These are phyloP conservation scores for Papiliotrema laurentii DNA, from an alignment of 1,284 basidiomycete genomes.

Conservation along the genomic window DNA sequence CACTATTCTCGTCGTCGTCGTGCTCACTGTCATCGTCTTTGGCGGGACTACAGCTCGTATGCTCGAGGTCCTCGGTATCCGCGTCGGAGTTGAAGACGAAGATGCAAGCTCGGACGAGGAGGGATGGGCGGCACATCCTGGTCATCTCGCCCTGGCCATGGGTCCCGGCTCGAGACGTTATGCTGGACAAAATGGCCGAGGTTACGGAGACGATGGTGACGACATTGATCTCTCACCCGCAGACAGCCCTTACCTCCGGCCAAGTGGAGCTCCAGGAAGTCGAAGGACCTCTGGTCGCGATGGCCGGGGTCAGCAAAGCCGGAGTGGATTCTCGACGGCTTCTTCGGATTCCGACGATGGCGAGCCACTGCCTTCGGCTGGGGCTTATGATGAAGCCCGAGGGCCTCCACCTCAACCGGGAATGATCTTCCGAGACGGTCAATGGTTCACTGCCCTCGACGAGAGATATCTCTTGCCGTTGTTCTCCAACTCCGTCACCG, in stretches of 20 bases:
- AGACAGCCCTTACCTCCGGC: slow-evolving; percentile 18
- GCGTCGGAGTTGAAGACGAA: slow-evolving; percentile 92
- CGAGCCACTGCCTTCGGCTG: slow-evolving; percentile 62
- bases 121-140: slow-evolving; percentile 34
- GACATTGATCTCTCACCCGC: slow-evolving; percentile 27
- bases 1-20: slow-evolving; percentile 92
- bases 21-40: slow-evolving; percentile 90
- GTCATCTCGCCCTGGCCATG: slow-evolving; percentile 37
- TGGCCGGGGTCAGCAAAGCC: slow-evolving; percentile 11
- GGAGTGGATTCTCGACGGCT: slow-evolving; percentile 41
- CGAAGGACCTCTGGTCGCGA: slow-evolving; percentile 9
- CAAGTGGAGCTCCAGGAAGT: background rate
- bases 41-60: slow-evolving; percentile 95
- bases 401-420: slow-evolving; percentile 21
- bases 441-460: slow-evolving; percentile 96
- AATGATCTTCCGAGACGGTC: slow-evolving; percentile 56
- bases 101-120: slow-evolving; percentile 75
- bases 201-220: slow-evolving; percentile 33
- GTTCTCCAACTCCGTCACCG: slow-evolving; percentile 91
- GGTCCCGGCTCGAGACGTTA: slow-evolving; percentile 39
- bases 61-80: slow-evolving; percentile 94
- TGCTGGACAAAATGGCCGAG: slow-evolving; percentile 39
- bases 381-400: slow-evolving; percentile 1
- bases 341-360: slow-evolving; percentile 62
- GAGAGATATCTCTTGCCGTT: slow-evolving; percentile 90